phyloP scores from a whole-genome alignment of 2,329 filamentous ascomycete genomes.

The Colletotrichum shisoi region DNA sequence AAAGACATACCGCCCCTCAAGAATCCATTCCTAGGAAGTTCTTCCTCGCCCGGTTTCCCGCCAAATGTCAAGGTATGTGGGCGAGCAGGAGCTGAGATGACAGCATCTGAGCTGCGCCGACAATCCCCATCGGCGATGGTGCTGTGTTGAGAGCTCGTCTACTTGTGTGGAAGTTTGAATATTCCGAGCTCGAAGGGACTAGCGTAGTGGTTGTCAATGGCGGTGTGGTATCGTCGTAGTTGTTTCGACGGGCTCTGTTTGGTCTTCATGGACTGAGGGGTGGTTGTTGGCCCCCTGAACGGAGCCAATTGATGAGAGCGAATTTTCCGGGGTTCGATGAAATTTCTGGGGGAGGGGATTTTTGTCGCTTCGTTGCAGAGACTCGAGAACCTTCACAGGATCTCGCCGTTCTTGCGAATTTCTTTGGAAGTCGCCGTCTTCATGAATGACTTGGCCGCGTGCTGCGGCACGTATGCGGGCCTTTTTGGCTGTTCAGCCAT shows the following conservation, averaged over 20 bases:
- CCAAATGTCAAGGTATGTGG: slow-evolving; percentile 11
- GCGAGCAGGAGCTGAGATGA: slow-evolving; percentile 11
- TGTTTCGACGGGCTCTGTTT: background rate
- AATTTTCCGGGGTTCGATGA: slow-evolving; percentile 9
- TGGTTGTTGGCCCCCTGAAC: background rate
- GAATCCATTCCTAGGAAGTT: background rate
- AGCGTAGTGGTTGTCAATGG: background rate
- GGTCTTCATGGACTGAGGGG: background rate
- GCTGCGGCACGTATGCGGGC: slow-evolving; percentile 46
- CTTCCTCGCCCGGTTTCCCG: background rate
- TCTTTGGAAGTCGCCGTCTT: slow-evolving; percentile 52
- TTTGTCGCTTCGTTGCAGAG: background rate
- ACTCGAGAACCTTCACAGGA: slow-evolving; percentile 41
- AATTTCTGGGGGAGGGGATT: background rate
- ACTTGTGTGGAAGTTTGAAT: background rate
- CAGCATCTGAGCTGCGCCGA: slow-evolving; percentile 4
- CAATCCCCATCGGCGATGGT: background rate
- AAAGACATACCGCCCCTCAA: slow-evolving; percentile 2
- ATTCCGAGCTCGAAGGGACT: background rate
- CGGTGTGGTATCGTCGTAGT: background rate
- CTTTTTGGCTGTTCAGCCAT: slow-evolving; percentile 28
- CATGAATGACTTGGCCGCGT: slow-evolving; percentile 54
- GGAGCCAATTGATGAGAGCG: background rate
- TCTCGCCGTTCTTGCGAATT: slow-evolving; percentile 51
- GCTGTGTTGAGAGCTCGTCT: background rate